Evolutionary conservation across 225 moss, liverwort and hornwort genomes (phyloP), one percentile per base, ranked within the genome.

Genomic region (Pseudisothecium myosuroides): DNA sequence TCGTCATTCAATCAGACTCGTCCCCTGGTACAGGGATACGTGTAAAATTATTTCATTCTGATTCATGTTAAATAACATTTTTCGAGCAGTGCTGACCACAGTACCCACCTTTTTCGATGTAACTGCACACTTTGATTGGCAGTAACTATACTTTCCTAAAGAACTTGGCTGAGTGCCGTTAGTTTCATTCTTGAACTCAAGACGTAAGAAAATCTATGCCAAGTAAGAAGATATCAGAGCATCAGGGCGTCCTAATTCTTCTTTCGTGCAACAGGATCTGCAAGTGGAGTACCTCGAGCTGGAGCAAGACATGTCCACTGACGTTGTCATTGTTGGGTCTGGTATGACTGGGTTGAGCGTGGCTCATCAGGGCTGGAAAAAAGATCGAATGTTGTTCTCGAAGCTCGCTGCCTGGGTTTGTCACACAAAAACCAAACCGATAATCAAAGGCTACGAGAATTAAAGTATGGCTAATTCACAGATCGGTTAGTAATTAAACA

Each of bases 261-360:
- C 72, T 13, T 43, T 72, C 43, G n/a, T n/a, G 28, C 85, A 89
- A 47, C 69, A 87, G n/a, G 55, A 92, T 61, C 45, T 64, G 87
- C 81, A 86, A 88, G 87, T 79, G 83, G 86, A 90, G 82, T 92
- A 92, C 54, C 92, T 91, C 32, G 91, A 93, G 80, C 71, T 92
- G 78, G 61, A 85, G 80, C 77, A 83, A 80, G 92, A 92, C 85
- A 72, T 83, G 20, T 83, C 43, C 43, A 79, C 89, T 37, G 89
- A 93, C 31, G 80, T 90, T 58, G 92, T 86, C 34, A 52, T 92
- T 49, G 87, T 92, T 43, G 93, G 92, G 14, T 29, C 28, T 62
- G 62, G 20, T 62, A 62, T 62, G 62, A 62, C 29, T 62, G 29
- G 62, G 62, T 62, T 89, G 54, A 92, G 87, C 64, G 90, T 63